Conservation (phyloP, 768 basidiomycete species). For the Lactifluus volemus region DNA sequence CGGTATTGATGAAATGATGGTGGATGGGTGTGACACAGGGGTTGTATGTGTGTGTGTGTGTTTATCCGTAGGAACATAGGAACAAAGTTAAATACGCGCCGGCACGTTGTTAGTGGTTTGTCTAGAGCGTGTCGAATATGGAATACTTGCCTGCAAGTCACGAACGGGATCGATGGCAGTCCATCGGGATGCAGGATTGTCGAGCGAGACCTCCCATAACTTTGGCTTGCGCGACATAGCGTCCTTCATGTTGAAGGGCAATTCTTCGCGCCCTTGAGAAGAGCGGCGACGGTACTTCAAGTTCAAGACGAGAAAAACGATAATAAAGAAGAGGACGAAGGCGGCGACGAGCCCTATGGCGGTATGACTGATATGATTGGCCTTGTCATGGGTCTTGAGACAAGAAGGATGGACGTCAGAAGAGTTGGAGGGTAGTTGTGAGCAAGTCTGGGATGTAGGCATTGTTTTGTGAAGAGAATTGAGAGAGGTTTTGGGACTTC, state of each 20-base stretch:
- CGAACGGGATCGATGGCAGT: neutral
- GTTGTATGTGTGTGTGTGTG: too few relatives aligned
- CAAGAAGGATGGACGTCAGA: neutral
- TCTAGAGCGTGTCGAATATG: neutral
- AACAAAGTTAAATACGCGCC: too few relatives aligned
- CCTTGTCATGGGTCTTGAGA: too few relatives aligned
- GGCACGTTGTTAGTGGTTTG: neutral
- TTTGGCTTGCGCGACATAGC: neutral
- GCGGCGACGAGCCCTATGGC: neutral
- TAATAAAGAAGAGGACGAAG: neutral
- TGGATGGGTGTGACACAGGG: too few relatives aligned
- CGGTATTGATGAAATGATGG: too few relatives aligned
- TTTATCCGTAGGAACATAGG: neutral
- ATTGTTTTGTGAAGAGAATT: neutral
- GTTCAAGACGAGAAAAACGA: neutral
- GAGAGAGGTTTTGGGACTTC: too few relatives aligned
- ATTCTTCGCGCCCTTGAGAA: neutral
- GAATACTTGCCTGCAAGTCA: constrained; percentile 7
- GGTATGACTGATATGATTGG: neutral
- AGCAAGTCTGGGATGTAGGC: neutral
- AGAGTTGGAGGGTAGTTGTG: neutral
- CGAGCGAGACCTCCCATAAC: constrained; percentile 13
- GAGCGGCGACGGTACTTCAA: neutral
- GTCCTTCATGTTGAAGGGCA: neutral
- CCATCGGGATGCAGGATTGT: neutral